Base-by-base conservation (phyloP, 2,329 filamentous ascomycete genomes). In the Myriosclerotinia duriaeana region DNA sequence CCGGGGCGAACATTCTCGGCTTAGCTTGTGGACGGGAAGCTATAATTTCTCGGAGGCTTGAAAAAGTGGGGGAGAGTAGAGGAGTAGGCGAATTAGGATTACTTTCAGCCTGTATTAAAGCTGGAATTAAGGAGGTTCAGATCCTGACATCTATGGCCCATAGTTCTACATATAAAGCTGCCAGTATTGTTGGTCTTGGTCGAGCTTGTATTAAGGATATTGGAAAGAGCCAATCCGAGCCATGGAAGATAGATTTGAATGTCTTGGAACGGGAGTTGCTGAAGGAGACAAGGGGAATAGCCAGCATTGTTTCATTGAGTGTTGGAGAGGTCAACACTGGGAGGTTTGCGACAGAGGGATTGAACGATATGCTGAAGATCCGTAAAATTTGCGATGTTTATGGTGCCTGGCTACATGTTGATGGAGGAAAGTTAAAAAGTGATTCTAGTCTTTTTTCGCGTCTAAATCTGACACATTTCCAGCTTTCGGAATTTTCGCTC, bases 291-390 rank as follows among this genome's bases (percentile, higher is more conserved):
- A 76, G 79, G 0, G 83, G 83, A 3, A 82, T 85, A 15, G 90
- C 84, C n/a, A 90, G 84, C 60, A 91, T 97, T 68, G 86, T 97
- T 48, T 87, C 84, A 5, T 79, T 97, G n/a, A 93, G 92, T 53
- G 90, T 89, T 7, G 91, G 91, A 1, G 94, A 98, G 78, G 92
- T 97, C 38, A 97, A 98, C 72, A 96, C 93, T 0, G 93, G 93
- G 0, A 82, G 88, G 6, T 97, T 93, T 76, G 89, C 91, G 38
- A 90, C 83, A 42, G 78, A 78, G 1, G 85, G 80, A 1, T 70
- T 77, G 3, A 74, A 68, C 2, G 67, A 69, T 12, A 72, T 88
- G 80, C 76, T 78, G 65, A 80, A 81, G 65, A 78, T 97, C 48
- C 84, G 93, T 67, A 78, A 80, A 5, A 75, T 97, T 50, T 92